Evolutionary conservation across 371 early-diverging fungal species (phyloP).

Genomic region (Mortierella sp.): DNA sequence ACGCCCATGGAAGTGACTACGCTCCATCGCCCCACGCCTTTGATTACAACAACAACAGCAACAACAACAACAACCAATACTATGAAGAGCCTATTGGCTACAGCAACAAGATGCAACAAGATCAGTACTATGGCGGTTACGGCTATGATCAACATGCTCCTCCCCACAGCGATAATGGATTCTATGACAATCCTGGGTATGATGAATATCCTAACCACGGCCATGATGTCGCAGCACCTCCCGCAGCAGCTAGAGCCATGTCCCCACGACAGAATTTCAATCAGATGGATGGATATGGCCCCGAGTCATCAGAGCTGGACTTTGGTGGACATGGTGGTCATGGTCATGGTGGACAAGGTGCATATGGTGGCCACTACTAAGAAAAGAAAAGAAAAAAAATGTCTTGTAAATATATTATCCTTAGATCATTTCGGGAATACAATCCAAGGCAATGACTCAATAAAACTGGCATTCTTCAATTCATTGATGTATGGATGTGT

Average conservation of each 20-base stretch:
- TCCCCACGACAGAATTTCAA: conserved; percentile 33
- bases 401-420: no score
- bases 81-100: conserved; percentile 50
- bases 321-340: conserved; percentile 45
- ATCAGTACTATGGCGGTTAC: conserved; percentile 39
- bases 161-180: conserved; percentile 16
- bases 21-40: conserved; percentile 7
- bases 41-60: not conserved
- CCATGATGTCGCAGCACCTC: conserved; percentile 9
- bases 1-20: conserved; percentile 43
- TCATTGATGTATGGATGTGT: no score
- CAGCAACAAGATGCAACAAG: conserved; percentile 13
- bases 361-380: conserved; percentile 14
- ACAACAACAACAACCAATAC: conserved; percentile 24
- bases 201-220: conserved; percentile 31
- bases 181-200: conserved; percentile 36
- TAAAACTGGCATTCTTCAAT: not conserved
- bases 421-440: no score
- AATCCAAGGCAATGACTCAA: not conserved
- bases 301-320: conserved; percentile 50
- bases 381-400: no score
- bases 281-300: conserved; percentile 27
- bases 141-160: conserved; percentile 12
- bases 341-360: conserved; percentile 22
- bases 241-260: conserved; percentile 18